Conservation (phyloP, 2,329 filamentous ascomycete genomes). For the Cladosporium sp. region DNA sequence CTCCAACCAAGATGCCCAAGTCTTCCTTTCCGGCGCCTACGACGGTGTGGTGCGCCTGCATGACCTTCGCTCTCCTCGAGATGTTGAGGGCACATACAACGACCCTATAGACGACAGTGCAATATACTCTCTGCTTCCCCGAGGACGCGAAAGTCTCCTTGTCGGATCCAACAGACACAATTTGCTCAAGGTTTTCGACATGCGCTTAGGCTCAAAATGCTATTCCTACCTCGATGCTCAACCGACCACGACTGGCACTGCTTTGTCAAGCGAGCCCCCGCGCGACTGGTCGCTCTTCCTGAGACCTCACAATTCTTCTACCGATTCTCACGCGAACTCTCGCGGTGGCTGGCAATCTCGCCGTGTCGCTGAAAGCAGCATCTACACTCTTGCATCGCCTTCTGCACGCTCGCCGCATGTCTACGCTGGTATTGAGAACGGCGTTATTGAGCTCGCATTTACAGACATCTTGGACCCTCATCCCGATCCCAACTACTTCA, state of each 20-base stretch:
- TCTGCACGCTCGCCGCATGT: conserved; percentile 41
- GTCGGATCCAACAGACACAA: conserved; percentile 55
- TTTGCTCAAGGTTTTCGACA: conserved; percentile 59
- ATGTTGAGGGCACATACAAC: conserved; percentile 45
- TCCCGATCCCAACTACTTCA: conserved; percentile 39
- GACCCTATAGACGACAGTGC: conserved; percentile 56
- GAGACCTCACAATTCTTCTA: conserved; percentile 29
- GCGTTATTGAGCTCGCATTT: conserved; percentile 42
- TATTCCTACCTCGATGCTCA: conserved; percentile 29
- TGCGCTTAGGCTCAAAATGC: conserved; percentile 45
- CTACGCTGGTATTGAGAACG: conserved; percentile 47
- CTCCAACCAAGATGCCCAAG: conserved; percentile 39
- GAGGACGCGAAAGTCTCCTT: conserved; percentile 54
- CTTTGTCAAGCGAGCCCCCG: neutral
- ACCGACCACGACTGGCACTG: neutral
- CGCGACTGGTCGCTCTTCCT: conserved; percentile 45
- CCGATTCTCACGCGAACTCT: neutral
- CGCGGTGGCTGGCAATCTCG: conserved; percentile 15
- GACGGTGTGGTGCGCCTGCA: conserved; percentile 57
- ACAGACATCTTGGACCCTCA: conserved; percentile 38
- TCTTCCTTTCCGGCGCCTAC: conserved; percentile 59
- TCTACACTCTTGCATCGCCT: conserved; percentile 47
- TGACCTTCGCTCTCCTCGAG: conserved; percentile 52
- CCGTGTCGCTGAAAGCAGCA: conserved; percentile 16
- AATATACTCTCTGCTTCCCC: conserved; percentile 55